Base-by-base conservation (phyloP, 139 green algal genomes). In the Chlamydomonas eustigma region DNA sequence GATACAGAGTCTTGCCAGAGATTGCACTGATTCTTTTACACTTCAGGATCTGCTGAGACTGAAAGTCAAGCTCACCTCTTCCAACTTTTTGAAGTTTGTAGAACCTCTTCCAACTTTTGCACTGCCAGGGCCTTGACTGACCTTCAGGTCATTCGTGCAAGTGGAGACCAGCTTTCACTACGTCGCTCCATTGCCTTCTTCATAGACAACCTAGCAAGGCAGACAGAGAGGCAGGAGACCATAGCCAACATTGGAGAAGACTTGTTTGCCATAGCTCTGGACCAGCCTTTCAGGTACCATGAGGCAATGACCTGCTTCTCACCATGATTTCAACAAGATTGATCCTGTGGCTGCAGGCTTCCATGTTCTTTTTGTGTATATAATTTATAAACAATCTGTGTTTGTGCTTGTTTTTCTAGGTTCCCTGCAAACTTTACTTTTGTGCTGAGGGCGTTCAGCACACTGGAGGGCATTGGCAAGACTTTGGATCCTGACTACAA, bases 371-470 rank as follows among this genome's bases (percentile, higher is more conserved):
- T n/a, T n/a, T n/a, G n/a, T n/a, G n/a, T n/a, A n/a, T n/a, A n/a
- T n/a, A n/a, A n/a, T n/a, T n/a, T n/a, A n/a, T n/a, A n/a, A n/a
- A n/a, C n/a, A n/a, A n/a, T 18, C 12, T 58, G 44, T 18, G 12
- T 58, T 58, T 58, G 12, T 58, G 44, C 63, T 70, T 8, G 24
- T 70, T 22, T 18, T 70, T 22, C 5, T 74, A 71, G 88, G 32
- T 94, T 94, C 82, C 91, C 90, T 38, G 92, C 92, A 39, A 90
- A 87, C 58, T 97, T 97, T 80, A 95, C 91, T 2, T 97, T 97
- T 79, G 89, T 95, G 77, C 87, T 97, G 78, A 76, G 90, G 3
- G 92, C 92, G 25, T 96, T 97, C 84, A 87, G 88, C 58, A 94
- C 89, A 1, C 86, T 97, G 30, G 91, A 97, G 78, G 92, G 88